Evolutionary conservation across 2,329 filamentous ascomycete species (phyloP), one percentile per base, ranked within the genome.

Genomic region (Cladophialophora exuberans): DNA sequence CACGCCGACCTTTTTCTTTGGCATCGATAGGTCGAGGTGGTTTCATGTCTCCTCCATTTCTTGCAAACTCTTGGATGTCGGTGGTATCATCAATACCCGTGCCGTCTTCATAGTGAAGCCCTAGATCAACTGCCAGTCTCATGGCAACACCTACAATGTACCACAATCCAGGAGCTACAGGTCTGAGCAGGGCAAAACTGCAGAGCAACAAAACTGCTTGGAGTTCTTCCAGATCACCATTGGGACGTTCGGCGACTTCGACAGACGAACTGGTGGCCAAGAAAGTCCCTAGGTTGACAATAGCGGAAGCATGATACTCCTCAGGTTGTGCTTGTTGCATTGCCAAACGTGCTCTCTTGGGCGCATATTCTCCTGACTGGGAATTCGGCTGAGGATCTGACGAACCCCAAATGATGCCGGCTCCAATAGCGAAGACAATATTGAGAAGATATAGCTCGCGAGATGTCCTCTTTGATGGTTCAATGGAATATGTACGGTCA

Each of bases 111-210:
- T 93, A 91, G 70, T 97, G 92, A 23, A 97, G 77, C 7, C 94
- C 94, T 1, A 97, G 79, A 69, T 97, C 94, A 18, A 97, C 88
- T 5, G 90, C 93, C 48, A 97, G 74, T 31, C 94, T 86, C 57
- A 96, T 88, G 4, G 93, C 93, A 38, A 97, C 92, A 9, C 94
- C 94, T 56, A 95, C 89, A 59, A 97, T 97, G 72, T 97, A 97
- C 93, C 93, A 97, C 39, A 97, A 76, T 11, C 94, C 94, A 0
- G 93, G 93, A 1, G 93, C 90, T 18, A 97, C 91, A 1, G 94
- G 94, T 51, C 93, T 83, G 60, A 97, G 79, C 44, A 99, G 78
- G 6, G 93, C 93, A 77, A 97, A 96, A 51, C 91, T 91, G 39
- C 93, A 92, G 41, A 97, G 79, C 36, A 97, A 77, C 44, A 97